Percentiles rank a stretch among this genome's conserved stretches.
Conservation (phyloP, 768 basidiomycete genomes). For the Psilocybe cubensis region DNA sequence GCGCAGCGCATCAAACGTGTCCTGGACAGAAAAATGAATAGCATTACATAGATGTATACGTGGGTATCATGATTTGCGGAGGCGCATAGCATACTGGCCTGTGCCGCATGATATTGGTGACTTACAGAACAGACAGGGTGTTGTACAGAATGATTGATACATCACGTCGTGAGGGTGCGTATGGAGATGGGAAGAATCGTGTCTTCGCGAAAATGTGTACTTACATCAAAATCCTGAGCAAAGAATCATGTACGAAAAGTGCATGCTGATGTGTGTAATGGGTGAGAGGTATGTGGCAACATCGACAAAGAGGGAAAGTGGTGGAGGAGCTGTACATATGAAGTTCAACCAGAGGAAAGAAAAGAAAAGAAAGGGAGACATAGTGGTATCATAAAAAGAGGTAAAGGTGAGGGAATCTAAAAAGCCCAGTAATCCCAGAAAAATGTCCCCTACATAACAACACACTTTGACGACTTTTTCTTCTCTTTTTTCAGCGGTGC, state of each 20-base stretch:
- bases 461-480: constrained; percentile 60
- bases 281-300: constrained; percentile 25
- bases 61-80: constrained; percentile 5
- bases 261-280: constrained; percentile 26
- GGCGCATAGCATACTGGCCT: constrained; percentile 4
- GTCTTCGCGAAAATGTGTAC: constrained; percentile 33
- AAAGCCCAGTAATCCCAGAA: constrained; percentile 60
- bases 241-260: constrained; percentile 26
- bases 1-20: constrained; percentile 25
- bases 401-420: constrained; percentile 75
- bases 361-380: constrained; percentile 35
- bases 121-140: constrained; percentile 9
- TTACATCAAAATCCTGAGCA: constrained; percentile 41
- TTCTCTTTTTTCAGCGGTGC: constrained; percentile 47
- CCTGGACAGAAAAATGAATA: constrained; percentile 2
- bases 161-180: constrained; percentile 27
- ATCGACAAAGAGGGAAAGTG: constrained; percentile 23
- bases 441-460: constrained; percentile 79
- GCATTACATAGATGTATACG: background rate
- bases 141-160: constrained; percentile 28
- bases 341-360: constrained; percentile 31
- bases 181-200: constrained; percentile 24
- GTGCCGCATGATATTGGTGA: constrained; percentile 4
- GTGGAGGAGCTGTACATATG: constrained; percentile 26
- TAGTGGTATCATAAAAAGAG: constrained; percentile 85